Conservation (phyloP, 176 grass and related monocot genomes). For the Raddia distichophylla region DNA sequence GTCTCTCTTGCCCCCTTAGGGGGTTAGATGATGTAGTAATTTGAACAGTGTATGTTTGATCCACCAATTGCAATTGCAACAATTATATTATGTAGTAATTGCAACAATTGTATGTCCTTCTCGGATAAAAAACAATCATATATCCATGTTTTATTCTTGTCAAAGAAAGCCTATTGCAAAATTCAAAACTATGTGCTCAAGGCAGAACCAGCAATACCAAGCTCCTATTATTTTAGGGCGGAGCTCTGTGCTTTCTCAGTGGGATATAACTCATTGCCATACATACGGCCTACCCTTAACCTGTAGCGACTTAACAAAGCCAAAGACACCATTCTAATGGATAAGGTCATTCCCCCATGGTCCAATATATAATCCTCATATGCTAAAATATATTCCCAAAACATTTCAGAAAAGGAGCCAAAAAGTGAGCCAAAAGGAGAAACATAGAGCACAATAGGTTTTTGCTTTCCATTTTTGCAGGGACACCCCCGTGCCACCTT, state of each 20-base stretch:
- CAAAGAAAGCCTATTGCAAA: not conserved
- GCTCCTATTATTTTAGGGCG: not conserved
- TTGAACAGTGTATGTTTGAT: no score
- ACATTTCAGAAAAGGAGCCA: constrained; percentile 36
- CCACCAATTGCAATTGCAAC: no score
- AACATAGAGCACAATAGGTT: constrained; percentile 38
- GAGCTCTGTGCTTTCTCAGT: not conserved
- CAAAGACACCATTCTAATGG: constrained; percentile 46
- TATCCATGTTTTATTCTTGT: not conserved
- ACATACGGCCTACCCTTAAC: not conserved
- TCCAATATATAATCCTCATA: constrained; percentile 41
- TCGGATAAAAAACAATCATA: no score
- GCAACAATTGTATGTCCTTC: not conserved
- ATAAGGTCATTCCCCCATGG: constrained; percentile 51
- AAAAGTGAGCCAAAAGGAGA: constrained; percentile 8
- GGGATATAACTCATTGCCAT: constrained; percentile 23
- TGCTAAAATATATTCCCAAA: constrained; percentile 42
- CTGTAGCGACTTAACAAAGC: constrained; percentile 33
- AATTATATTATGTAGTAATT: no score
- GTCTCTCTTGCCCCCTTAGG: no score
- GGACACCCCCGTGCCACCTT: constrained; percentile 17
- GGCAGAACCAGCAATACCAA: not conserved
- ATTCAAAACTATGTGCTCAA: constrained; percentile 11
- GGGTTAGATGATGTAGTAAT: no score
- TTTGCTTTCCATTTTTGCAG: constrained; percentile 41